phyloP scores from a whole-genome alignment of 73 alveolate species.

The Symbiodinium pilosum region DNA sequence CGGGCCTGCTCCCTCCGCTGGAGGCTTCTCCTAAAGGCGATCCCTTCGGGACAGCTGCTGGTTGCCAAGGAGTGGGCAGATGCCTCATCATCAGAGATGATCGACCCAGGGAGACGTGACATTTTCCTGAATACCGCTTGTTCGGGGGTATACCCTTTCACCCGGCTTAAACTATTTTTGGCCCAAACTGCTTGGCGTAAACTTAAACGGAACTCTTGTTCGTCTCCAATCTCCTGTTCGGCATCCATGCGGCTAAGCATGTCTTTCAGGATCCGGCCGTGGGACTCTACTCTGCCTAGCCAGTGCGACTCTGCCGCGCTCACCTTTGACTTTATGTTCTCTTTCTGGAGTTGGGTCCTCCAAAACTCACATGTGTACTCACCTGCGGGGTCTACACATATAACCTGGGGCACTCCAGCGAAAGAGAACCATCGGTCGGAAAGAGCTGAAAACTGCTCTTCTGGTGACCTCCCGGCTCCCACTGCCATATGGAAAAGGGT shows the following conservation, averaged over 20 bases:
- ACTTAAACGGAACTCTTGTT: neutral
- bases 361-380: neutral
- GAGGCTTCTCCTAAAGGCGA: neutral
- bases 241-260: slow-evolving; percentile 28
- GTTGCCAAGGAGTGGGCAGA: neutral
- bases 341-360: neutral
- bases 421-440: neutral
- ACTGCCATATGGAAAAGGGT: neutral
- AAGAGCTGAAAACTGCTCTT: neutral
- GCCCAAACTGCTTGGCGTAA: neutral
- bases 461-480: neutral
- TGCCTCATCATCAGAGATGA: neutral
- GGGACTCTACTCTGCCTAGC: neutral
- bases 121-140: neutral
- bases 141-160: neutral
- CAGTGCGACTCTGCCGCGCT: slow-evolving; percentile 10
- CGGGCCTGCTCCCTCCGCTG: neutral
- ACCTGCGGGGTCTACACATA: neutral
- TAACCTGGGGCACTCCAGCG: neutral
- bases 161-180: neutral
- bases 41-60: neutral
- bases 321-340: neutral
- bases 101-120: neutral
- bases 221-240: neutral
- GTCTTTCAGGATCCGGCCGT: neutral